Conservation (phyloP, 495 filamentous ascomycete species). For the Mytilinidion resinicola region DNA sequence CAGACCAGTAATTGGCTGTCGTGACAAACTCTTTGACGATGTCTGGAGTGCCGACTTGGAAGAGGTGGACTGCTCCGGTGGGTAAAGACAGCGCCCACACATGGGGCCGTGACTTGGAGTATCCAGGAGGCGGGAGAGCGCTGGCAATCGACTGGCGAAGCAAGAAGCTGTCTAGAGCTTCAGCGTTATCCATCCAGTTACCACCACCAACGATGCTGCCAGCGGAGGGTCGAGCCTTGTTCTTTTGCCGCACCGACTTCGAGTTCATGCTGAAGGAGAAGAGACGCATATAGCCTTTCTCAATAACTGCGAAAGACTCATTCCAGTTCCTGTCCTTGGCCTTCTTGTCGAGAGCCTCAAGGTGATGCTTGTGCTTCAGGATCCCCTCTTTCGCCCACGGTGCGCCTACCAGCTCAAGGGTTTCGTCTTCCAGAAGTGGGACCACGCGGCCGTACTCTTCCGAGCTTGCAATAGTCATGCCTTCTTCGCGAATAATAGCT, state of each 20-base stretch:
- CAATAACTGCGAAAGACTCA: constrained; percentile 95
- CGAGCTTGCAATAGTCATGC: constrained; percentile 42
- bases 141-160: constrained; percentile 90
- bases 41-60: constrained; percentile 93
- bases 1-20: constrained; percentile 97
- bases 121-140: constrained; percentile 81
- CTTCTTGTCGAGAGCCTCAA: constrained; percentile 81
- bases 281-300: constrained; percentile 89
- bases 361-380: constrained; percentile 91
- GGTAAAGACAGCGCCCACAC: constrained; percentile 95
- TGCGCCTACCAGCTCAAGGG: constrained; percentile 78
- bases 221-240: constrained; percentile 46
- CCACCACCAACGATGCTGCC: constrained; percentile 81
- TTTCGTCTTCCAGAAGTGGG: constrained; percentile 83
- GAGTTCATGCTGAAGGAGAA: constrained; percentile 76
- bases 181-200: constrained; percentile 95
- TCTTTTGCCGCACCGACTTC: constrained; percentile 67
- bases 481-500: constrained; percentile 91
- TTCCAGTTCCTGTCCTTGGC: constrained; percentile 90
- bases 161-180: constrained; percentile 76
- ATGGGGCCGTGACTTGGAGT: constrained; percentile 81
- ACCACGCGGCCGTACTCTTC: constrained; percentile 45
- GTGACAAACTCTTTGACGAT: constrained; percentile 91
- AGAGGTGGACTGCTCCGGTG: constrained; percentile 89
- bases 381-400: constrained; percentile 98